phyloP scores from a whole-genome alignment of 441 rosid genomes.

The Pelargonium citronellum region DNA sequence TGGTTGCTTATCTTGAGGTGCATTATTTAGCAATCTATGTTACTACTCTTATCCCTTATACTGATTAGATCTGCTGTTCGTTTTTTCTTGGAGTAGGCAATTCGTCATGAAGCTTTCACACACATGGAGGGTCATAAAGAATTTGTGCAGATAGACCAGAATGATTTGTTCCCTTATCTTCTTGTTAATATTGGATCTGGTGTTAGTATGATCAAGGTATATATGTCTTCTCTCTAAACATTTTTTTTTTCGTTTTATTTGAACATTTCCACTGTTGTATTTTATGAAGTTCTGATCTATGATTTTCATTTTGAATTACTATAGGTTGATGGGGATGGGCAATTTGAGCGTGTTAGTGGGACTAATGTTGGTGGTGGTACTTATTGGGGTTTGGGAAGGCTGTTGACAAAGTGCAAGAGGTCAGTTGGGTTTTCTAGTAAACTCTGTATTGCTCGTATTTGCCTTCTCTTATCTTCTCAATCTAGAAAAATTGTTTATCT shows the following conservation, averaged over 20 bases:
- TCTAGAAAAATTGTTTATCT: slow-evolving; percentile 13
- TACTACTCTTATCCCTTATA: no score
- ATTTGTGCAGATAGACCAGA: slow-evolving; percentile 89
- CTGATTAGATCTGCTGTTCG: slow-evolving; percentile 12
- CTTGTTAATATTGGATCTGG: slow-evolving; percentile 98
- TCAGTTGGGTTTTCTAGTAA: slow-evolving; percentile 25
- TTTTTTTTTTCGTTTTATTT: no score
- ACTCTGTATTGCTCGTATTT: slow-evolving; percentile 5
- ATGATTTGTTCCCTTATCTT: slow-evolving; percentile 93
- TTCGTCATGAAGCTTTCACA: slow-evolving; percentile 97
- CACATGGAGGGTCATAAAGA: slow-evolving; percentile 91
- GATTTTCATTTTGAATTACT: slow-evolving; percentile 20
- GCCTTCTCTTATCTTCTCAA: slow-evolving; percentile 8
- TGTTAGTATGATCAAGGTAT: slow-evolving; percentile 96
- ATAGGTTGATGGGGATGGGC: slow-evolving; percentile 98
- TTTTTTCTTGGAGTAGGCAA: slow-evolving; percentile 52
- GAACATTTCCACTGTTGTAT: background rate
- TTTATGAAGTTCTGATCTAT: slow-evolving; percentile 10
- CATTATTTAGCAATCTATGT: background rate
- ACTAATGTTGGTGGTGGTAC: slow-evolving; percentile 99
- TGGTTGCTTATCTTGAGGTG: background rate
- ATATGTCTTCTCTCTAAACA: background rate
- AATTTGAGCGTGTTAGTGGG: slow-evolving; percentile 94
- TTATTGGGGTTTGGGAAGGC: slow-evolving; percentile 96
- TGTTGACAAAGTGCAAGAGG: slow-evolving; percentile 96